Evolutionary conservation across 352 stramenopile genomes (phyloP).

Genomic region (Globisporangium recalcitrans): DNA sequence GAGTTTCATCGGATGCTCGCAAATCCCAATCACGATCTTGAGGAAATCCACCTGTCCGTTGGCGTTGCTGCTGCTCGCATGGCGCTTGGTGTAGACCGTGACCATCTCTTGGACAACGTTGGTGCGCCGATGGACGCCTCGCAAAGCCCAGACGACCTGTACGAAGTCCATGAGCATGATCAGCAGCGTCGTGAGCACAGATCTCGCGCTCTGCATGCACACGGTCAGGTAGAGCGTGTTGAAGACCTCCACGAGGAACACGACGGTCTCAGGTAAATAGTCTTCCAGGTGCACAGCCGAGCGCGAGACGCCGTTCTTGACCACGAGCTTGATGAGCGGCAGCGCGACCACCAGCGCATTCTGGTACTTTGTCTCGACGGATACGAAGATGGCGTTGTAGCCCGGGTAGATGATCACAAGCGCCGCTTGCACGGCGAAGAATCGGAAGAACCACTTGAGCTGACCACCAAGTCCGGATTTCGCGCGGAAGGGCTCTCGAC

Average conservation of each 20-base stretch:
- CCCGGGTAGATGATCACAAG: constrained; percentile 18
- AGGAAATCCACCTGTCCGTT: constrained; percentile 1
- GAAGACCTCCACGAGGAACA: constrained; percentile 43
- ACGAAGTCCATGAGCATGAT: constrained; percentile 32
- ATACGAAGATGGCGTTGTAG: constrained; percentile 23
- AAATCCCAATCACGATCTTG: background rate
- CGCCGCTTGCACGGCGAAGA: constrained; percentile 14
- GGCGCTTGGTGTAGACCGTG: background rate
- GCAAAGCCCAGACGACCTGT: constrained; percentile 28
- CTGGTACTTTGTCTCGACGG: background rate
- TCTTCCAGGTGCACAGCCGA: constrained; percentile 27
- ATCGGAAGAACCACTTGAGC: background rate
- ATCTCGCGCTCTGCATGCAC: constrained; percentile 32
- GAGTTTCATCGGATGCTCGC: background rate
- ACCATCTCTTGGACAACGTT: constrained; percentile 5
- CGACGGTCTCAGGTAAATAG: constrained; percentile 26
- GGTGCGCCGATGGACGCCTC: constrained; percentile 19
- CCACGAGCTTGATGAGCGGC: constrained; percentile 19
- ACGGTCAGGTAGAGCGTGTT: constrained; percentile 34
- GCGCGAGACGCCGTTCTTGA: constrained; percentile 22
- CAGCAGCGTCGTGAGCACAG: constrained; percentile 18
- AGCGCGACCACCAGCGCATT: too few species aligned
- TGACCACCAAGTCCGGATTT: constrained; percentile 5
- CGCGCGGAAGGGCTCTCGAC: constrained; percentile 6
- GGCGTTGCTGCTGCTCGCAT: background rate